phyloP scores from a whole-genome alignment of 768 basidiomycete species.

The Termitomyces titanicus region DNA sequence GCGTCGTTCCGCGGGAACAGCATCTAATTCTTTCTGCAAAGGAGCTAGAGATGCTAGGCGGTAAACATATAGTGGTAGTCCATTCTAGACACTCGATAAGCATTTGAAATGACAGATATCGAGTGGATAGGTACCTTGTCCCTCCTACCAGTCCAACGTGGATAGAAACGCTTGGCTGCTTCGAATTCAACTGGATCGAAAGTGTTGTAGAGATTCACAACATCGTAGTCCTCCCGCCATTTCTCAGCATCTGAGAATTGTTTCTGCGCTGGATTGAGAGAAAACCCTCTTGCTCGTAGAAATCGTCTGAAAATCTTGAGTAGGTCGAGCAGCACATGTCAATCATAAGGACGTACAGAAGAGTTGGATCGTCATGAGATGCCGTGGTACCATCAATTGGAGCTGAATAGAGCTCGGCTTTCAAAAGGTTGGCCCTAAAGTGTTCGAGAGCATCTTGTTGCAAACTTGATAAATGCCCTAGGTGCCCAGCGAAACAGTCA shows the following conservation, averaged over 20 bases:
- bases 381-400: conserved; percentile 28
- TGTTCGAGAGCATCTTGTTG: conserved; percentile 45
- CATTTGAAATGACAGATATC: not conserved
- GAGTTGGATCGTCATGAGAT: conserved; percentile 62
- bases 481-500: conserved; percentile 40
- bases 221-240: conserved; percentile 64
- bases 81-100: conserved; percentile 37
- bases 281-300: conserved; percentile 73
- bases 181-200: conserved; percentile 63
- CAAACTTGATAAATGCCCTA: conserved; percentile 46
- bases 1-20: conserved; percentile 48
- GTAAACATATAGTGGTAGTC: conserved; percentile 76
- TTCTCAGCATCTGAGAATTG: conserved; percentile 66
- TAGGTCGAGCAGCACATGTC: not conserved
- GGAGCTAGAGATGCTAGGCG: conserved; percentile 58
- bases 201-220: conserved; percentile 58
- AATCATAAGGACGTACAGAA: conserved; percentile 45
- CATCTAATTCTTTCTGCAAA: conserved; percentile 57
- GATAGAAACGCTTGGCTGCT: conserved; percentile 60
- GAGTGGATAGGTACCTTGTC: conserved; percentile 53
- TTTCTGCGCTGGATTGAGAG: conserved; percentile 56
- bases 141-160: conserved; percentile 76
- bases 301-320: conserved; percentile 58
- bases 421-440: conserved; percentile 51
- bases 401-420: conserved; percentile 50